phyloP scores from a whole-genome alignment of 768 basidiomycete genomes.

The Lactarius vividus region DNA sequence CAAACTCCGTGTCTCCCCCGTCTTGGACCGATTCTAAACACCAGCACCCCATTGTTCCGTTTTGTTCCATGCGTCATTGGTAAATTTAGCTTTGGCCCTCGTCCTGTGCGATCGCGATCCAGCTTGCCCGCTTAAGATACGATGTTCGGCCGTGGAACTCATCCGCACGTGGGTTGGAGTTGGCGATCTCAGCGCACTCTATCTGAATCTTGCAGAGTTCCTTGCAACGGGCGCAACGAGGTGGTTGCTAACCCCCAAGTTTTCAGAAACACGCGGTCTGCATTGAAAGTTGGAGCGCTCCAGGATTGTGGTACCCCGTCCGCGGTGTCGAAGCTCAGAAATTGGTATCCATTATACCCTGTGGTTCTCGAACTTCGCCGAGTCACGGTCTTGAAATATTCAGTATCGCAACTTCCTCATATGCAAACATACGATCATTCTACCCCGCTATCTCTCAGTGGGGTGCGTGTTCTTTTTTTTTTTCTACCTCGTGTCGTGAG shows the following conservation, averaged over 20 bases:
- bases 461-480: neutral
- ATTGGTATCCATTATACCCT: neutral
- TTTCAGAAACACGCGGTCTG: neutral
- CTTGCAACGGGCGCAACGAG: neutral
- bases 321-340: neutral
- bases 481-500: conserved; percentile 2
- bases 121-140: neutral
- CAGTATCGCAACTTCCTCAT: conserved; percentile 1
- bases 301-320: neutral
- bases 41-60: neutral
- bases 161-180: neutral
- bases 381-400: neutral
- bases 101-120: neutral
- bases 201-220: neutral
- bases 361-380: neutral
- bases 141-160: neutral
- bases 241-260: neutral
- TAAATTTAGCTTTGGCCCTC: neutral
- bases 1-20: neutral
- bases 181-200: conserved; percentile 6
- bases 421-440: neutral
- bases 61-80: neutral
- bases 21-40: neutral
- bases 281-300: neutral
- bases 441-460: neutral